These are phyloP conservation scores for Quercus rubra DNA, from an alignment of 306 rosid genomes.

Conservation along the genomic window DNA sequence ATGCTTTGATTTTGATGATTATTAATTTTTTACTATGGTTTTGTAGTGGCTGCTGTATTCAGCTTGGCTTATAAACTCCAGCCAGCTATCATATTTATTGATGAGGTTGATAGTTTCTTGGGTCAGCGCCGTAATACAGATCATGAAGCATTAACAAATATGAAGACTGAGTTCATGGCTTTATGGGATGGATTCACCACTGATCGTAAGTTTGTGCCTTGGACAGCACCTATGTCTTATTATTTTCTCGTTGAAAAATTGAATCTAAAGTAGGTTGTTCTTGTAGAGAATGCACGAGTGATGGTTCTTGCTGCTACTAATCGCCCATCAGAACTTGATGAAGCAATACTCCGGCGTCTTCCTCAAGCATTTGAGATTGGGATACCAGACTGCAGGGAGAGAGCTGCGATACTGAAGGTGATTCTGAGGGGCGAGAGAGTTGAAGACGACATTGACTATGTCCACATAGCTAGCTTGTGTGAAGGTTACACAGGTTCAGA, in stretches of 20 bases:
- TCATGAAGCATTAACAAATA: conserved; percentile 93
- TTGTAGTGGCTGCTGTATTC: conserved; percentile 92
- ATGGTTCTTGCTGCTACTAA: conserved; percentile 99
- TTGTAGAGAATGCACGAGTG: conserved; percentile 79
- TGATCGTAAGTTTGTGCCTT: conserved; percentile 63
- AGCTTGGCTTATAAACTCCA: conserved; percentile 97
- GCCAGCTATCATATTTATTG: conserved; percentile 97
- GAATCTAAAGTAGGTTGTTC: conserved; percentile 12
- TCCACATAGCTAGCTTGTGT: conserved; percentile 54
- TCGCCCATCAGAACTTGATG: conserved; percentile 98
- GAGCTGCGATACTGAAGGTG: conserved; percentile 83
- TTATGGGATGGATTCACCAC: conserved; percentile 99
- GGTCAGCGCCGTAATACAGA: conserved; percentile 93
- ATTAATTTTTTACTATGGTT: conserved; percentile 15
- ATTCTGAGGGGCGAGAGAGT: conserved; percentile 71
- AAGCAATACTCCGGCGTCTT: conserved; percentile 98
- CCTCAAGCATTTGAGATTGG: conserved; percentile 98
- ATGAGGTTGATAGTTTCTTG: conserved; percentile 97
- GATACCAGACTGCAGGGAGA: conserved; percentile 66
- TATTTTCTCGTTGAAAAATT: neutral
- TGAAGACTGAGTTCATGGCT: conserved; percentile 99
- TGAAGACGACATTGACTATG: conserved; percentile 56
- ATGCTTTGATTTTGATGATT: conserved; percentile 9
- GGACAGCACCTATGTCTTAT: neutral
- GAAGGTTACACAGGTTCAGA: conserved; percentile 95